Evolutionary conservation across 176 grass and related monocot species (phyloP), one percentile per base, ranked within the genome.

Genomic region (Chrysopogon serrulatus): DNA sequence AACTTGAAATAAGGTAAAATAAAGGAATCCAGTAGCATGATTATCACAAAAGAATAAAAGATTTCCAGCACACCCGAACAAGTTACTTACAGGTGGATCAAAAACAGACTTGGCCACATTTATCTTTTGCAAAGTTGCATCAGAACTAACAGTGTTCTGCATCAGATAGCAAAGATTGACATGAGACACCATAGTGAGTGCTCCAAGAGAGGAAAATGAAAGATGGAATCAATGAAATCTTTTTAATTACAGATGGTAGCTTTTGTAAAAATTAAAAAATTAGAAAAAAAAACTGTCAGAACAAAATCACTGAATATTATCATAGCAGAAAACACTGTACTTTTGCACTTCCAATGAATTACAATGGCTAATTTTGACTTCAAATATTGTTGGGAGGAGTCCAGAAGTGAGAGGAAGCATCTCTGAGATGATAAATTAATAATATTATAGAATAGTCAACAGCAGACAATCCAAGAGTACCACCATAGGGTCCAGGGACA

Each of bases 71-170:
- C 35, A 47, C 16, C 9, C 15, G 2, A 30, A 40, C 14, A 79
- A 77, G 77, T 37, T 76, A 86, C 93, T 92, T 79, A 92, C 93
- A 84, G 92, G 86, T 79, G 95, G 92, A 64, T 65, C 74, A 35
- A 99, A 94, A 71, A 86, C 65, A 69, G 87, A 83, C 78, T 90
- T 96, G n/a, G 40, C 61, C 43, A 99, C 48, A 8, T 85, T 72
- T 61, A 96, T 92, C 83, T 92, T 99, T 83, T 87, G 64, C 81
- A 94, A 74, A 23, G 73, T 13, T 48, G 80, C 75, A 63, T 89
- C 93, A 86, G 94, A 99, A 89, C 90, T 85, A 74, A 88, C 74
- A 15, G 47, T 41, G 77, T 96, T 96, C 96, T 99, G 83, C 77
- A 86, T 71, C 31, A 80, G 67, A 57, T 33, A 81, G n/a, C 27